Conservation (phyloP, 106 monocot species). For the Posidonia australis region DNA sequence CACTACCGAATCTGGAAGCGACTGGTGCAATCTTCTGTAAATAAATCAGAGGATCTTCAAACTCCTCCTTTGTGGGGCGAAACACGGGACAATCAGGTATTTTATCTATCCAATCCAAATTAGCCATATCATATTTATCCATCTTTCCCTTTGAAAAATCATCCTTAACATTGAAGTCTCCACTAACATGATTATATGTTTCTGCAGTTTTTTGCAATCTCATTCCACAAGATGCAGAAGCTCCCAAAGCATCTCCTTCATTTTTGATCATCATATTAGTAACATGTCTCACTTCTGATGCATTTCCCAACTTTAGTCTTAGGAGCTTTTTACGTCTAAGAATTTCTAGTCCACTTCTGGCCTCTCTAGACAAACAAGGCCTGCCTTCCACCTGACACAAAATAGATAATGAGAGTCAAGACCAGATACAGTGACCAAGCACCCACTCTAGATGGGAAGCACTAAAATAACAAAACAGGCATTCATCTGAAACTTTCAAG, state of each 20-base stretch:
- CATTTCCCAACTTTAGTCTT: slow-evolving; percentile 17
- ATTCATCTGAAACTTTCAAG: not conserved
- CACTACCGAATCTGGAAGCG: slow-evolving; percentile 73
- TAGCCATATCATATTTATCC: slow-evolving; percentile 51
- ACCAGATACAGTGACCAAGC: not conserved
- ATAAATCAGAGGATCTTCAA: slow-evolving; percentile 73
- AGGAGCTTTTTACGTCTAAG: slow-evolving; percentile 47
- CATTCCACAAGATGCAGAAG: slow-evolving; percentile 30
- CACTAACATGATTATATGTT: slow-evolving; percentile 9
- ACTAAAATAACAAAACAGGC: not conserved
- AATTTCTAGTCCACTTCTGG: slow-evolving; percentile 46
- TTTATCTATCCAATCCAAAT: slow-evolving; percentile 77
- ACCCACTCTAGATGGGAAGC: not conserved
- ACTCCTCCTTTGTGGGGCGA: slow-evolving; percentile 72
- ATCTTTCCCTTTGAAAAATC: slow-evolving; percentile 39
- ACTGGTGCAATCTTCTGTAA: slow-evolving; percentile 63
- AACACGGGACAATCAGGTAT: slow-evolving; percentile 89
- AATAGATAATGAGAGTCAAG: not conserved
- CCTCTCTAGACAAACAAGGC: slow-evolving; percentile 42
- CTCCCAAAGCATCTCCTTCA: slow-evolving; percentile 50
- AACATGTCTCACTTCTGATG: slow-evolving; percentile 21
- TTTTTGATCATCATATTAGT: slow-evolving; percentile 36
- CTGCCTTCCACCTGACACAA: slow-evolving; percentile 54
- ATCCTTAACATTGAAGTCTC: slow-evolving; percentile 17
- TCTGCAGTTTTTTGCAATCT: slow-evolving; percentile 25